These are phyloP conservation scores for Rhizopus stolonifer DNA, from an alignment of 371 early-diverging fungal species.

Conservation along the genomic window DNA sequence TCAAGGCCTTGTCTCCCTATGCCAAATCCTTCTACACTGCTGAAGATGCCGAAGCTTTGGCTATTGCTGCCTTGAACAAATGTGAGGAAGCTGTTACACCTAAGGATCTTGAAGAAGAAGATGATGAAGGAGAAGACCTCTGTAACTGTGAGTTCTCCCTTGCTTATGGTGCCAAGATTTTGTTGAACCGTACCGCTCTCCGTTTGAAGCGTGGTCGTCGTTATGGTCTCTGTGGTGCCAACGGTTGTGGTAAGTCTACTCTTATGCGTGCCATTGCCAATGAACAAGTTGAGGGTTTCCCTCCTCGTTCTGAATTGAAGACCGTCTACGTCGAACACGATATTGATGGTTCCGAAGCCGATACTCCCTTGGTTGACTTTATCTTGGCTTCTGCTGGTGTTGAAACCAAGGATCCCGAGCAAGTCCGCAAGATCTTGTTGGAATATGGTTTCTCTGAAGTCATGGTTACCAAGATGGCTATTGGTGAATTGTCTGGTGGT, in stretches of 20 bases:
- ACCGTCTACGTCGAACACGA: constrained; percentile 79
- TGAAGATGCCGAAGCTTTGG: constrained; percentile 30
- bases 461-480: constrained; percentile 58
- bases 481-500: constrained; percentile 83
- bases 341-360: constrained; percentile 72
- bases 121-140: constrained; percentile 73
- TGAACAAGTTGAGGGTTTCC: constrained; percentile 77
- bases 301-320: constrained; percentile 65
- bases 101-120: constrained; percentile 55
- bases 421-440: constrained; percentile 57
- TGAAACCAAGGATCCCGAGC: constrained; percentile 49
- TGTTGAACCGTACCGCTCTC: constrained; percentile 75
- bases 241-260: constrained; percentile 90
- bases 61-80: constrained; percentile 31
- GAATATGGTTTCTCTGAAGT: constrained; percentile 72
- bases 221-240: constrained; percentile 81
- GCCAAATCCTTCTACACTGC: constrained; percentile 56
- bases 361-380: constrained; percentile 68
- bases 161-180: constrained; percentile 83
- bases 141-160: constrained; percentile 80
- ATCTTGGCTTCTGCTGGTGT: constrained; percentile 56
- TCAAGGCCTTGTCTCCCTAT: constrained; percentile 49
- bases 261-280: constrained; percentile 79
- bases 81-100: constrained; percentile 46
- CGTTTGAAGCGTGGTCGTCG: constrained; percentile 75